phyloP scores from a whole-genome alignment of 192 early-diverging fungal genomes.

The Piromyces sp. region DNA sequence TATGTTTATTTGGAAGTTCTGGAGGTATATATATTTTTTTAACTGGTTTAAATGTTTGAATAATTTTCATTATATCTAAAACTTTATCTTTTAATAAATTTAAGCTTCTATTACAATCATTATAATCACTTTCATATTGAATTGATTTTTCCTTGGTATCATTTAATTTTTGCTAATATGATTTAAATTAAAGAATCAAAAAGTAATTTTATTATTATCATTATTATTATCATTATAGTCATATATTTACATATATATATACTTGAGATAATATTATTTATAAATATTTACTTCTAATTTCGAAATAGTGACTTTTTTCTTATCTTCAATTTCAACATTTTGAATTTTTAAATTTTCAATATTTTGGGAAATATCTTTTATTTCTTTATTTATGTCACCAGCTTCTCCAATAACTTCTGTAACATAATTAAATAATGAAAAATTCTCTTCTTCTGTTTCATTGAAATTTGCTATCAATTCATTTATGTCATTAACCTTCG shows the following conservation, averaged over 20 bases:
- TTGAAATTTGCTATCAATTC: background rate
- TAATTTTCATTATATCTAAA: background rate
- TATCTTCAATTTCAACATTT: background rate
- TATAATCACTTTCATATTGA: background rate
- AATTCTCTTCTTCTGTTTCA: background rate
- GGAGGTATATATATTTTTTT: background rate
- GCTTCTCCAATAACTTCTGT: background rate
- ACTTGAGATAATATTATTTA: too few species aligned
- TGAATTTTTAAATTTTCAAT: background rate
- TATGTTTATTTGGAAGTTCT: background rate
- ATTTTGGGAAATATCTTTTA: background rate
- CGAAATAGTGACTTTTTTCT: background rate
- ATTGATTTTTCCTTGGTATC: background rate
- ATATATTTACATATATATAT: too few species aligned
- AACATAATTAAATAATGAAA: background rate
- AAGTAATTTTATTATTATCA: too few species aligned
- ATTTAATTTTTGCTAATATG: background rate
- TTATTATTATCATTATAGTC: too few species aligned
- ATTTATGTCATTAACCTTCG: background rate
- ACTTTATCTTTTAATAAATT: background rate
- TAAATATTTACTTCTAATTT: background rate
- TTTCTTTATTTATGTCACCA: background rate
- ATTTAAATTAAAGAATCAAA: background rate
- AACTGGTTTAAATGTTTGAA: background rate
- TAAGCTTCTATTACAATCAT: background rate